These are phyloP conservation scores for Candida broadrunensis DNA, from an alignment of 805 yeast genomes.

Conservation along the genomic window DNA sequence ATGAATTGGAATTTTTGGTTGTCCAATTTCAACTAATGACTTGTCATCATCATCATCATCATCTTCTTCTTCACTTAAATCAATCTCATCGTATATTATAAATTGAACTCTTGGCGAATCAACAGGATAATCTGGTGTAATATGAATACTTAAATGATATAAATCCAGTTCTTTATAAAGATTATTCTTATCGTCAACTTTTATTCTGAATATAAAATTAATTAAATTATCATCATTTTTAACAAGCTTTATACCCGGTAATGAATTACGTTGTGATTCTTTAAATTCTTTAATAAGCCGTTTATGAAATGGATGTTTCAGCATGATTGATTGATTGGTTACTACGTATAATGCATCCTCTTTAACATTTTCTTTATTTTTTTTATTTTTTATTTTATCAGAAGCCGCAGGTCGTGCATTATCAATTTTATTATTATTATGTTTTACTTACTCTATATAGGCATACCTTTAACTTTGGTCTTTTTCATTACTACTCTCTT, in stretches of 20 bases:
- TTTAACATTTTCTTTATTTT: background rate
- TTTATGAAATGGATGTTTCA: slow-evolving; percentile 24
- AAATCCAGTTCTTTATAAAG: slow-evolving; percentile 13
- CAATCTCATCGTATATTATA: slow-evolving; percentile 14
- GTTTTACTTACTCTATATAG: no score
- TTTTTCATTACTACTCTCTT: background rate
- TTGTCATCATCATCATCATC: slow-evolving; percentile 7
- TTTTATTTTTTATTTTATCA: background rate
- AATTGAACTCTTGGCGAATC: slow-evolving; percentile 58
- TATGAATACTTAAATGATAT: slow-evolving; percentile 43
- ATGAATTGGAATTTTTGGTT: slow-evolving; percentile 53
- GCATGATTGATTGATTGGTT: no score
- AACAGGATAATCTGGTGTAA: slow-evolving; percentile 52
- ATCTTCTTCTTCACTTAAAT: slow-evolving; percentile 4
- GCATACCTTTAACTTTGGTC: background rate
- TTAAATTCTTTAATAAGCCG: slow-evolving; percentile 28
- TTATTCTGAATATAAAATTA: slow-evolving; percentile 19
- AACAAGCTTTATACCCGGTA: slow-evolving; percentile 24
- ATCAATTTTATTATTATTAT: no score
- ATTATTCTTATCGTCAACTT: slow-evolving; percentile 6
- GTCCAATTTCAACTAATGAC: slow-evolving; percentile 4
- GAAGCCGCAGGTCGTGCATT: no score
- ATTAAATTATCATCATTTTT: slow-evolving; percentile 14
- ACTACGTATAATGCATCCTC: background rate
- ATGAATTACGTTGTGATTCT: slow-evolving; percentile 7